Base-by-base conservation (phyloP, 495 filamentous ascomycete species). In the Aspergillus haitiensis region DNA sequence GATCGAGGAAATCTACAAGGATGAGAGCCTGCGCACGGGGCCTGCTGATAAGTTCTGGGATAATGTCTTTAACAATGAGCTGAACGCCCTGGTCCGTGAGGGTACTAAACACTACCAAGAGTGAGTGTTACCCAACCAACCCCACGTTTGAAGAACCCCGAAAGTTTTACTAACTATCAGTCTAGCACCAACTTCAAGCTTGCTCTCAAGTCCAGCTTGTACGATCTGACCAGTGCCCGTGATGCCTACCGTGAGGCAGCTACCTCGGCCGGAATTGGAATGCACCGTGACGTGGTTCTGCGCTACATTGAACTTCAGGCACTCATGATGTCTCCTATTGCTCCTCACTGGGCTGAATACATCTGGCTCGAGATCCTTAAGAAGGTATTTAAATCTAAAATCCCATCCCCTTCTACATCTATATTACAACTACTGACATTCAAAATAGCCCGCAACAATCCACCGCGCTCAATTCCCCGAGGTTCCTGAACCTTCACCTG, bases 341-440 rank as follows among this genome's bases (percentile, higher is more conserved):
- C 93, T 9, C 94, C 94, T 52, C 94, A 98, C 77, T 98, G 92
- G 89, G 81, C 91, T 52, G 94, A 98, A 65, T 90, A 95, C 70
- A 84, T 98, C 67, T 98, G 91, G 90, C 83, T 86, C 39, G 92
- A 97, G 73, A 81, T 97, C 10, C 86, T 98, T 58, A 81, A 85
- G 60, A 88, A 96, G 74, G 81, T 84, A 54, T 68, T 71, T 58
- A n/a, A 15, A n/a, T 39, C 6, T 7, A 42, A 16, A 32, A 13
- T 8, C 51, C 21, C n/a, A 8, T 32, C 7, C 16, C n/a, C 11
- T 33, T 36, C 32, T 48, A 8, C 21, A 35, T 37, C 12, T 56
- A 44, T 32, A 48, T 58, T 61, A 65, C 72, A 69, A 72, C 65
- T 44, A 57, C 12, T 7, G 3, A 18, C 48, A 37, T 52, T 33